Evolutionary conservation across 1,284 basidiomycete genomes (phyloP), one percentile per base, ranked within the genome.

Genomic region (Cutaneotrichosporon spelunceum): DNA sequence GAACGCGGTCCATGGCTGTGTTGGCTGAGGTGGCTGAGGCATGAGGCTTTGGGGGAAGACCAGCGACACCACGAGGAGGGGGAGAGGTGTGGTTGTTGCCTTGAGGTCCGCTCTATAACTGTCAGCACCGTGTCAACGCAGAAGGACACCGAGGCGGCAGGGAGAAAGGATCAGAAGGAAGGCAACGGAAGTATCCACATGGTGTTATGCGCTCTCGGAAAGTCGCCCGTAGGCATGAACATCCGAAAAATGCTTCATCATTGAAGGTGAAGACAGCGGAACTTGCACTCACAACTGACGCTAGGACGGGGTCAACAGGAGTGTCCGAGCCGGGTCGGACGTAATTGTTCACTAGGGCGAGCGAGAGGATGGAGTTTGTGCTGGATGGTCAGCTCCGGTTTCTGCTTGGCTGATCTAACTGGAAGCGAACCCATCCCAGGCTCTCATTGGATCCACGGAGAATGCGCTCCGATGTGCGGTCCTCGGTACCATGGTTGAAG

Each of bases 371-470:
- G 3, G 74, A 75, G 60, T 76, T 75, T 61, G 76, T 78, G 64
- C 76, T 78, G 60, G n/a, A 0, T 5, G n/a, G 57, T 57, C 21
- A 53, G 23, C 24, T 24, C 23, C 23, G 34, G 2, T 33, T 3
- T 23, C 27, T 47, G 6, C 19, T 2, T 6, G n/a, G 4, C 4
- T 23, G 0, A 30, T 83, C 88, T 70, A 74, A 88, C 90, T 95
- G 57, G 87, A 91, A 81, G 91, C 94, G 79, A 87, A 89, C 81
- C 76, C 76, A 78, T 19, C 76, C 76, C 1, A 78, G 67, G 1
- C 68, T 70, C 21, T 63, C 65, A 3, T 66, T 57, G 0, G 70
- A 72, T 4, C 73, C 73, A 11, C 73, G 70, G 5, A 76, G 57
- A 36, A 68, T 70, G 16, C 69, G 62, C 7, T 66, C 61, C 0